These are phyloP conservation scores for Polyporus tsugae DNA, from an alignment of 1,284 basidiomycete genomes.

Conservation along the genomic window DNA sequence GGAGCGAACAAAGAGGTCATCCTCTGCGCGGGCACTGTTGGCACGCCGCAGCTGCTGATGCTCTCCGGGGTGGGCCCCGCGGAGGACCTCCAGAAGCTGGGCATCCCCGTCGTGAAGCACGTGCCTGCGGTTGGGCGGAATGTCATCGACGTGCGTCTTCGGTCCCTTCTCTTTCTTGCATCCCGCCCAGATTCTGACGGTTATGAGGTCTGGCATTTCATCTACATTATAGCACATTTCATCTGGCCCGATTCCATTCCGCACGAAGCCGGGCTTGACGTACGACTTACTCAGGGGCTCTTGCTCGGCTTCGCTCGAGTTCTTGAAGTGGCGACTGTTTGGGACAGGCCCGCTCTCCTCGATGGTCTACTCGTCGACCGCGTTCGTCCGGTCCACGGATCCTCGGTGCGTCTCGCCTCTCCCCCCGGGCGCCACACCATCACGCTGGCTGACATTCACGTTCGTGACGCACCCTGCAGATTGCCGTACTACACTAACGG, in stretches of 20 bases:
- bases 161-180: not conserved
- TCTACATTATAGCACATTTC: conserved; percentile 39
- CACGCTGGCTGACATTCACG: not conserved
- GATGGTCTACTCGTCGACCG: conserved; percentile 33
- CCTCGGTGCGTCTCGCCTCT: conserved; percentile 26
- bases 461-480: not conserved
- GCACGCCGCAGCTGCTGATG: conserved; percentile 56
- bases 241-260: conserved; percentile 39
- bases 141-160: conserved; percentile 43
- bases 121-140: conserved; percentile 55
- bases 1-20: conserved; percentile 48
- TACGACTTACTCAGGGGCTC: conserved; percentile 42
- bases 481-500: conserved; percentile 32
- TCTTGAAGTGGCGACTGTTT: conserved; percentile 44
- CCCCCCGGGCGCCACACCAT: not conserved
- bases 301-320: conserved; percentile 34
- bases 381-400: conserved; percentile 46
- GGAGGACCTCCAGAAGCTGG: conserved; percentile 44
- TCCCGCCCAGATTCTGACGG: not conserved
- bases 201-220: no score
- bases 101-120: conserved; percentile 48
- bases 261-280: conserved; percentile 41
- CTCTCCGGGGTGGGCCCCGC: conserved; percentile 57
- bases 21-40: conserved; percentile 52
- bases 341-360: conserved; percentile 43